phyloP scores from a whole-genome alignment of 192 early-diverging fungal species.

The Dissophora ornata region DNA sequence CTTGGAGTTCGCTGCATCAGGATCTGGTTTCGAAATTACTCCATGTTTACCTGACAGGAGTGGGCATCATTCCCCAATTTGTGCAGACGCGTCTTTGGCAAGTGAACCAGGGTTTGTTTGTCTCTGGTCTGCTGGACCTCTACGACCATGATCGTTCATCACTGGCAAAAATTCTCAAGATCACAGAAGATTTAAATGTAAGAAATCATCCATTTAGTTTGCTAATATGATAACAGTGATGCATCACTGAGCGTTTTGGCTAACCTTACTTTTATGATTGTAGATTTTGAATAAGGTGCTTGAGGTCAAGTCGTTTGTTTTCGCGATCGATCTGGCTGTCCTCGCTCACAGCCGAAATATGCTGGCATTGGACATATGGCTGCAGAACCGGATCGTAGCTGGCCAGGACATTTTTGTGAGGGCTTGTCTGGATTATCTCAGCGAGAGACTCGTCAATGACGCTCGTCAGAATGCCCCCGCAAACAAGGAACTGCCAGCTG shows the following conservation, averaged over 20 bases:
- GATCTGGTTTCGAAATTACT: conserved; percentile 73
- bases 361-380: conserved; percentile 87
- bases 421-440: conserved; percentile 81
- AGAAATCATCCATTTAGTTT: neutral
- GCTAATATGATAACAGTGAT: neutral
- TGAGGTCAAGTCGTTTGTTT: conserved; percentile 71
- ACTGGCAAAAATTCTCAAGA: conserved; percentile 74
- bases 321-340: conserved; percentile 84
- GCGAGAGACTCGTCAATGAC: conserved; percentile 68
- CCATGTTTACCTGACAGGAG: conserved; percentile 70
- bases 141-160: conserved; percentile 76
- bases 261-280: no score
- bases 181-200: conserved; percentile 85
- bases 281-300: conserved; percentile 79
- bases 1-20: conserved; percentile 66
- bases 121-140: conserved; percentile 74
- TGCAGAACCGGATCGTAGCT: conserved; percentile 75
- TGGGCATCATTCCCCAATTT: conserved; percentile 67
- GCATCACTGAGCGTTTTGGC: neutral
- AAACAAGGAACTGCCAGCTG: conserved; percentile 62
- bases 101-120: conserved; percentile 64
- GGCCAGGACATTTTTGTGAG: conserved; percentile 74
- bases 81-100: conserved; percentile 82
- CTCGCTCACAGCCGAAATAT: conserved; percentile 82
- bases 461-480: conserved; percentile 57